phyloP scores from a whole-genome alignment of 495 filamentous ascomycete species.

The Letharia lupina region DNA sequence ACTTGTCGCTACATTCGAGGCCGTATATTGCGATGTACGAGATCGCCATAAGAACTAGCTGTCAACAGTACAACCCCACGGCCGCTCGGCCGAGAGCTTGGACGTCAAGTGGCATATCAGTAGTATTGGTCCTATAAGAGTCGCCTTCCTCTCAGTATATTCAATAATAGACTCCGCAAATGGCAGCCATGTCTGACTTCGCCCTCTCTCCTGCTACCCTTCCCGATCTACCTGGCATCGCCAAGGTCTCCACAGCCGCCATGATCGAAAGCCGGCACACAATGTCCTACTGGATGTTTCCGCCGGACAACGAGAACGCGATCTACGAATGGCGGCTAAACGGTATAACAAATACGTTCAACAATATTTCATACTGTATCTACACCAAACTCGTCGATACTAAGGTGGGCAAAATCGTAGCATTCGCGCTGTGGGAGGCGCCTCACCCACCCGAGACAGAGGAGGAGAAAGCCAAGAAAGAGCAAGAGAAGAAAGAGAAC shows the following conservation, averaged over 20 bases:
- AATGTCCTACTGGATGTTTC: slow-evolving; percentile 15
- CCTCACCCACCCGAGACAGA: slow-evolving; percentile 1
- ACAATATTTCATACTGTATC: slow-evolving; percentile 7
- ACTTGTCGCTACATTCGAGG: not conserved
- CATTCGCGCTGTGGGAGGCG: slow-evolving; percentile 15
- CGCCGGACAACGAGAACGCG: slow-evolving; percentile 4
- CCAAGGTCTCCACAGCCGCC: slow-evolving; percentile 1
- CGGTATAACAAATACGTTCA: not conserved
- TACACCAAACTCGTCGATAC: slow-evolving; percentile 13
- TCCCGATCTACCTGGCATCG: slow-evolving; percentile 7
- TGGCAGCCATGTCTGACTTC: slow-evolving; percentile 1
- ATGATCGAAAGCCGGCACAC: slow-evolving; percentile 2
- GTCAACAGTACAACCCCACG: not conserved
- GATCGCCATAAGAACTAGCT: not conserved
- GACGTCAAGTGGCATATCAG: not conserved
- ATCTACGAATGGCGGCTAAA: slow-evolving; percentile 11
- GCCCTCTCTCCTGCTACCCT: slow-evolving; percentile 1
- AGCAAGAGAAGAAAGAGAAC: slow-evolving; percentile 1
- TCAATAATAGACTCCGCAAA: not conserved
- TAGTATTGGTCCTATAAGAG: not conserved
- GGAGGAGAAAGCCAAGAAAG: slow-evolving; percentile 5
- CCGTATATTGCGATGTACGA: not conserved
- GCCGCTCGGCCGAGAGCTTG: not conserved
- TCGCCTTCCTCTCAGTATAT: not conserved
- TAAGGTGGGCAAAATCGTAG: slow-evolving; percentile 1